Conservation (phyloP, 1,284 basidiomycete genomes). For the Sporisorium sorghi region DNA sequence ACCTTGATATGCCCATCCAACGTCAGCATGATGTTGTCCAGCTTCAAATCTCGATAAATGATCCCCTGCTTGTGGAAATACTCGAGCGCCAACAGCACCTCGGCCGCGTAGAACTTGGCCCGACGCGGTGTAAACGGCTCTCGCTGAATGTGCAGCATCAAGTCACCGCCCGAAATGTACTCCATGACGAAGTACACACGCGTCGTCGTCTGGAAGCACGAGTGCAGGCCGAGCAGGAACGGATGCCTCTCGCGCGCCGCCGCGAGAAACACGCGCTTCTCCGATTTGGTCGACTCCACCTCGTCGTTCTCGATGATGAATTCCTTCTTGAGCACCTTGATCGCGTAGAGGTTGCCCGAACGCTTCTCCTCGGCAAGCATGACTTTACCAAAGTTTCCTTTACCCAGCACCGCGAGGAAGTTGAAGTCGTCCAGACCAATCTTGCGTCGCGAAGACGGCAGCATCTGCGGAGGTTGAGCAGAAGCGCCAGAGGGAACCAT, state of each 20-base stretch:
- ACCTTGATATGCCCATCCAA: conserved; percentile 98
- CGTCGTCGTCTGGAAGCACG: conserved; percentile 99
- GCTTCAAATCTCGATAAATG: conserved; percentile 86
- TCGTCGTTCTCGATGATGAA: conserved; percentile 99
- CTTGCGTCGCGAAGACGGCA: conserved; percentile 76
- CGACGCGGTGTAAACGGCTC: conserved; percentile 83
- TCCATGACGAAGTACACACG: conserved; percentile 89
- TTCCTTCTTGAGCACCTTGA: conserved; percentile 99
- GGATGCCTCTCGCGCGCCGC: conserved; percentile 96
- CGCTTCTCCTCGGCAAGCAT: conserved; percentile 99
- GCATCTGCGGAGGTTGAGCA: conserved; percentile 40
- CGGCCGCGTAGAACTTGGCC: conserved; percentile 99
- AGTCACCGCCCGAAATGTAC: conserved; percentile 79
- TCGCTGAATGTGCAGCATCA: conserved; percentile 85
- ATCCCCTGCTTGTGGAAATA: conserved; percentile 99
- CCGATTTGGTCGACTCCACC: conserved; percentile 98
- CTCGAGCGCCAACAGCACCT: conserved; percentile 93
- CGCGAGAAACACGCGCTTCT: conserved; percentile 97
- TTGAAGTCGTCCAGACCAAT: conserved; percentile 99
- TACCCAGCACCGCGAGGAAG: conserved; percentile 96
- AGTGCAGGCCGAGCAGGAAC: conserved; percentile 95
- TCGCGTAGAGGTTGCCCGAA: conserved; percentile 89
- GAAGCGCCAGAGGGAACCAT: conserved; percentile 14
- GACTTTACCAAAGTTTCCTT: conserved; percentile 99
- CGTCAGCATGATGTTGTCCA: conserved; percentile 97